phyloP scores from a whole-genome alignment of 2,329 filamentous ascomycete genomes.

The Colletotrichum chrysophilum region DNA sequence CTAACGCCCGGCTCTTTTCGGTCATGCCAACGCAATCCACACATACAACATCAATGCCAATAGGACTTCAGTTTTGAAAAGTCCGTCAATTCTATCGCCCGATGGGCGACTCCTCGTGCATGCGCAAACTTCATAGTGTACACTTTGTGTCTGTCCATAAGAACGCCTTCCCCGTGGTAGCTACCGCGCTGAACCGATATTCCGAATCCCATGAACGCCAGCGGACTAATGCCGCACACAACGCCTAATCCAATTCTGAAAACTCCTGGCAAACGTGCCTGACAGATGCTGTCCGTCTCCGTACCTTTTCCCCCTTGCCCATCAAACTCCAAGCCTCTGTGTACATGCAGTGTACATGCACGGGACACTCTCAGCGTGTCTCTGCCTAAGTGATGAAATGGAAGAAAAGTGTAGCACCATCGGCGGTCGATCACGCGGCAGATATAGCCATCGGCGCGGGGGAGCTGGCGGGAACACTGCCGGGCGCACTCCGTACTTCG shows the following conservation, averaged over 20 bases:
- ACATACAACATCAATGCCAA: neutral
- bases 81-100: neutral
- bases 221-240: slow-evolving; percentile 1
- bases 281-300: neutral
- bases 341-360: slow-evolving; percentile 13
- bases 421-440: slow-evolving; percentile 41
- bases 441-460: slow-evolving; percentile 54
- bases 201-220: slow-evolving; percentile 14
- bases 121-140: slow-evolving; percentile 8
- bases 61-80: neutral
- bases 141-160: slow-evolving; percentile 9
- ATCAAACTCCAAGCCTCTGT: slow-evolving; percentile 17
- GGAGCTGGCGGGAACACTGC: slow-evolving; percentile 58
- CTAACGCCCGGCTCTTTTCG: neutral
- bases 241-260: neutral
- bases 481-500: slow-evolving; percentile 56
- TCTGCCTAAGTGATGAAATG: neutral
- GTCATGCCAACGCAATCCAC: neutral
- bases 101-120: neutral
- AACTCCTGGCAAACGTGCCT: neutral
- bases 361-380: neutral
- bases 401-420: neutral
- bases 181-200: slow-evolving; percentile 6
- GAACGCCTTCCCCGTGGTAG: slow-evolving; percentile 16
- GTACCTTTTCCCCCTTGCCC: neutral